Conservation (phyloP, 2,329 filamentous ascomycete species). For the Claviceps lovelessii region DNA sequence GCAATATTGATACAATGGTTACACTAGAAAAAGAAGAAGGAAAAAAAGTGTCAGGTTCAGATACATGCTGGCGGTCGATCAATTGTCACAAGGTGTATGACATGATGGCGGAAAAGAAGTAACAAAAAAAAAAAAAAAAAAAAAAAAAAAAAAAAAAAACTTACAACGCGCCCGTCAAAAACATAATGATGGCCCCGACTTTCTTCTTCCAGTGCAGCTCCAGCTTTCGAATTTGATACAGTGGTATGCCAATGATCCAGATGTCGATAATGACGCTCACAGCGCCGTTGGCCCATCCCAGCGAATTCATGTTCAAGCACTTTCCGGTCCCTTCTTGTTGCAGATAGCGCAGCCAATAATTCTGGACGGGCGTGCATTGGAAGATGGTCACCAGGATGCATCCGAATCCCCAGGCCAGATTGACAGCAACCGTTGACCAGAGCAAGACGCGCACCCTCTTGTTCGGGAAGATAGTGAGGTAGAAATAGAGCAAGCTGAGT, state of each 20-base stretch:
- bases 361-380: slow-evolving; percentile 1
- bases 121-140: no score
- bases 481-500: slow-evolving; percentile 3
- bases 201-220: slow-evolving; percentile 5
- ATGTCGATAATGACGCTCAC: slow-evolving; percentile 4
- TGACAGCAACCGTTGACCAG: background rate
- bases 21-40: background rate
- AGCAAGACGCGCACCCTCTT: background rate
- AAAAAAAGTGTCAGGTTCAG: background rate
- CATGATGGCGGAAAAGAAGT: no score
- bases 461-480: slow-evolving; percentile 4
- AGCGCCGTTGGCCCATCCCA: slow-evolving; percentile 3
- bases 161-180: slow-evolving; percentile 5
- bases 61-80: background rate
- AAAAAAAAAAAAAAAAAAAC: background rate
- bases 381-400: background rate
- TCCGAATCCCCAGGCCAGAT: background rate
- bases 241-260: slow-evolving; percentile 5
- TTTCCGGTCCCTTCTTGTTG: background rate
- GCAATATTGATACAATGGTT: slow-evolving; percentile 5
- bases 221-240: slow-evolving; percentile 4
- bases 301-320: slow-evolving; percentile 3
- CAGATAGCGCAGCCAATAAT: slow-evolving; percentile 3
- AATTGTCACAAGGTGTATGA: no score
- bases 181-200: slow-evolving; percentile 4